Percentiles rank a stretch among this genome's conserved stretches.
Conservation (phyloP, 768 basidiomycete species). For the Sarcodon aspratus region DNA sequence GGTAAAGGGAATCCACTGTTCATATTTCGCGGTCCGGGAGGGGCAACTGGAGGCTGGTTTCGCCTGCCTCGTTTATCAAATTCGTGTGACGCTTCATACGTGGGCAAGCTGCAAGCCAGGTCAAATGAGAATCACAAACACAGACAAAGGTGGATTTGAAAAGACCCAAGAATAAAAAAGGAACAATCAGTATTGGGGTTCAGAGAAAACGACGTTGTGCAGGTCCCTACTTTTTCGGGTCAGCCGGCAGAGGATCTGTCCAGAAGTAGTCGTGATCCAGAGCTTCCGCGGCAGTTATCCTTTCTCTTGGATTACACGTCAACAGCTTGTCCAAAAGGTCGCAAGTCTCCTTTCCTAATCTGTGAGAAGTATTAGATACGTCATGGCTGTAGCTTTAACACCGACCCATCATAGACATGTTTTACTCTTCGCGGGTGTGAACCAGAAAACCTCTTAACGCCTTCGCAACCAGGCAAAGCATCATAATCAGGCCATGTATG, state of each 20-base stretch:
- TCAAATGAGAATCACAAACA: slow-evolving; percentile 1
- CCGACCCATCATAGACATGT: slow-evolving; percentile 48
- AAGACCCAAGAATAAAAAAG: neutral
- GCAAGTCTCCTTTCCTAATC: slow-evolving; percentile 60
- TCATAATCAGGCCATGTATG: slow-evolving; percentile 75
- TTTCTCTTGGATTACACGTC: slow-evolving; percentile 70
- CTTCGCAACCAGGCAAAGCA: slow-evolving; percentile 67
- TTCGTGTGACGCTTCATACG: slow-evolving; percentile 77
- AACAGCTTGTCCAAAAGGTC: slow-evolving; percentile 80
- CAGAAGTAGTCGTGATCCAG: slow-evolving; percentile 94
- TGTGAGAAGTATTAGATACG: slow-evolving; percentile 15
- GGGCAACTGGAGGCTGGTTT: slow-evolving; percentile 16
- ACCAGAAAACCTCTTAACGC: slow-evolving; percentile 48
- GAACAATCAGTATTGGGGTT: neutral
- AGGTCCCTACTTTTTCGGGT: slow-evolving; percentile 59
- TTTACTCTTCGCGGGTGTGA: slow-evolving; percentile 44
- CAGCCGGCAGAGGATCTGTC: slow-evolving; percentile 80
- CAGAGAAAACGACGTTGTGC: neutral
- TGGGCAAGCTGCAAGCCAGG: slow-evolving; percentile 39
- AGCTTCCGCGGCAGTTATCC: slow-evolving; percentile 78
- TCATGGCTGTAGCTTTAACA: slow-evolving; percentile 8
- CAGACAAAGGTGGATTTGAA: neutral
- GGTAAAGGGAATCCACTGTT: slow-evolving; percentile 15
- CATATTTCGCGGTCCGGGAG: slow-evolving; percentile 3
- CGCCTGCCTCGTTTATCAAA: slow-evolving; percentile 67